Percentiles rank a stretch among this genome's conserved stretches.
Evolutionary conservation across 2,329 filamentous ascomycete genomes (phyloP).

Genomic region (Aspergillus piperis): DNA sequence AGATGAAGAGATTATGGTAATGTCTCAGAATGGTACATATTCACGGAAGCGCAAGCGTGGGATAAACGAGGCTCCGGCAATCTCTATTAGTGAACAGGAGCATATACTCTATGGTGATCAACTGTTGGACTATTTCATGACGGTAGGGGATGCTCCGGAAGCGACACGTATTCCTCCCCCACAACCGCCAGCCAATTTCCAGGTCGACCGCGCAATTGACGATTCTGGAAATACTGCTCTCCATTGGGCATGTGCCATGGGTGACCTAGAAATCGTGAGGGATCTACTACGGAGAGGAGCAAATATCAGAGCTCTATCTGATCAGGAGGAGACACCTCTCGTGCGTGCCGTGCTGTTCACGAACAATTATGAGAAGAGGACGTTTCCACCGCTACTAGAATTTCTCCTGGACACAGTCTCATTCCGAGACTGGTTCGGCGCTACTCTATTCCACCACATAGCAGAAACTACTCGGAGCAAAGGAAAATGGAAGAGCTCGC

Average conservation of each 20-base stretch:
- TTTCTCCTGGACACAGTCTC: slow-evolving; percentile 81
- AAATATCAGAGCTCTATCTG: slow-evolving; percentile 68
- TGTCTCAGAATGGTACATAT: slow-evolving; percentile 61
- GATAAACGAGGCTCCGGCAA: slow-evolving; percentile 59
- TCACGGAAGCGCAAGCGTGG: slow-evolving; percentile 76
- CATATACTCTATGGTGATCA: slow-evolving; percentile 91
- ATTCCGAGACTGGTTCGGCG: slow-evolving; percentile 74
- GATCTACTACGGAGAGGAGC: slow-evolving; percentile 82
- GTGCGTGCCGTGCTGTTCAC: slow-evolving; percentile 96
- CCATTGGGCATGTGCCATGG: slow-evolving; percentile 98
- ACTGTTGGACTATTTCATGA: slow-evolving; percentile 92
- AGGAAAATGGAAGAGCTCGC: slow-evolving; percentile 82
- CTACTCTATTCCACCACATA: slow-evolving; percentile 92
- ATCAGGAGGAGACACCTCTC: slow-evolving; percentile 79
- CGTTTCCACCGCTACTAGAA: slow-evolving; percentile 80
- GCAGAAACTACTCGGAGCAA: slow-evolving; percentile 83
- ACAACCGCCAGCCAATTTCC: slow-evolving; percentile 79
- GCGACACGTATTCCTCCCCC: slow-evolving; percentile 61
- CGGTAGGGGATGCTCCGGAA: slow-evolving; percentile 73
- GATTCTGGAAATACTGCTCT: slow-evolving; percentile 88
- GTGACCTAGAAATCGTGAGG: slow-evolving; percentile 86
- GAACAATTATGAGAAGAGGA: slow-evolving; percentile 92
- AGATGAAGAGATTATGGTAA: slow-evolving; percentile 76
- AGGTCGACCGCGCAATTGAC: slow-evolving; percentile 90
- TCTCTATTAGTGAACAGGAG: slow-evolving; percentile 70